Evolutionary conservation across 2,329 filamentous ascomycete species (phyloP).

Genomic region (Clarireedia sp.): DNA sequence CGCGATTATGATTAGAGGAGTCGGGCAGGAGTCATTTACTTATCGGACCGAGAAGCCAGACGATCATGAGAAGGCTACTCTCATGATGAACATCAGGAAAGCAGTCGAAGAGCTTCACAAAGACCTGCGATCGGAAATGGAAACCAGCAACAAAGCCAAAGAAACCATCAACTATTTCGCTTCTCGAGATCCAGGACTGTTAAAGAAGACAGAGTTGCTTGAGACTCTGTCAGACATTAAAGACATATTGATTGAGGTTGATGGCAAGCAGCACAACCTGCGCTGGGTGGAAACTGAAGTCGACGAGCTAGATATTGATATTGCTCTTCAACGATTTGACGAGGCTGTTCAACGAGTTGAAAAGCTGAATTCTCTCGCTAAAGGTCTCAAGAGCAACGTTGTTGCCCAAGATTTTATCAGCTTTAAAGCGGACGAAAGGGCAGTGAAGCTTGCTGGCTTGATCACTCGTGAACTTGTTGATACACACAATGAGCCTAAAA

Average conservation of each 20-base stretch:
- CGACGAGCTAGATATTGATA: conserved; percentile 92
- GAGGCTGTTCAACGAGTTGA: conserved; percentile 77
- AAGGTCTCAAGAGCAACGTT: conserved; percentile 73
- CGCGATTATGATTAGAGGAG: conserved; percentile 80
- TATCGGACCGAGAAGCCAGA: conserved; percentile 83
- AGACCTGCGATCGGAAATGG: conserved; percentile 75
- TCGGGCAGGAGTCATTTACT: conserved; percentile 86
- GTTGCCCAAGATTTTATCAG: conserved; percentile 89
- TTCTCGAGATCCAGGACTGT: conserved; percentile 64
- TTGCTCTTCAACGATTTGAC: conserved; percentile 84
- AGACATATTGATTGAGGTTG: conserved; percentile 88
- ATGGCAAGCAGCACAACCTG: conserved; percentile 92
- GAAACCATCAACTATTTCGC: conserved; percentile 84
- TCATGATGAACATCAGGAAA: conserved; percentile 86
- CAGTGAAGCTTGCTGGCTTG: conserved; percentile 65
- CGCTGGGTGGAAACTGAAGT: conserved; percentile 94
- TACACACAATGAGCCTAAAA: conserved; percentile 66
- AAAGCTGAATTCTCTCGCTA: conserved; percentile 70
- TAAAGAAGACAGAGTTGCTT: conserved; percentile 73
- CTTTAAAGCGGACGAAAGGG: conserved; percentile 82
- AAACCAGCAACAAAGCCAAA: conserved; percentile 74
- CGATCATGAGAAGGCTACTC: conserved; percentile 65
- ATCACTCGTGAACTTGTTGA: conserved; percentile 71
- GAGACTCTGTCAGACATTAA: conserved; percentile 72
- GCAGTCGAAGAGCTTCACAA: conserved; percentile 87